phyloP scores from a whole-genome alignment of 495 filamentous ascomycete genomes.

The Neurospora hispaniola region DNA sequence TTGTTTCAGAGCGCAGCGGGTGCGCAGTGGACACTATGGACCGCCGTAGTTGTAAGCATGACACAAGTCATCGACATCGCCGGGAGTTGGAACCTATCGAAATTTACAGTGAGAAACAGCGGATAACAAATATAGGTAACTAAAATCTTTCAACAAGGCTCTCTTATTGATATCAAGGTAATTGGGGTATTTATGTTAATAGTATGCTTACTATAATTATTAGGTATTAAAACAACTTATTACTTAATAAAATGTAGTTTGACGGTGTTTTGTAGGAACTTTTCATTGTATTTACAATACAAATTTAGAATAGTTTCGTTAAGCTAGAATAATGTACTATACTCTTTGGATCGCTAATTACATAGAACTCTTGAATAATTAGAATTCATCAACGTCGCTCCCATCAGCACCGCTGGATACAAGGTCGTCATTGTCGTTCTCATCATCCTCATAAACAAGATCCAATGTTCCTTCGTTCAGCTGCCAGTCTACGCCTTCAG shows the following conservation, averaged over 20 bases:
- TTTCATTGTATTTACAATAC: too few species aligned
- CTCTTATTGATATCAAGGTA: too few species aligned
- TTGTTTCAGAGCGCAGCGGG: not conserved
- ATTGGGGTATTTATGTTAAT: too few species aligned
- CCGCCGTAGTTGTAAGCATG: not conserved
- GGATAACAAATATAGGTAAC: too few species aligned
- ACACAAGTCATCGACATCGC: not conserved
- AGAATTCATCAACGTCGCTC: not conserved
- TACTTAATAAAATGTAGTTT: too few species aligned
- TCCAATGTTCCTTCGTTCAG: not conserved
- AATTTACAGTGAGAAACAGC: too few species aligned
- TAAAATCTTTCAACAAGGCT: too few species aligned
- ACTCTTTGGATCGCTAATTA: not conserved
- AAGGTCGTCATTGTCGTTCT: not conserved
- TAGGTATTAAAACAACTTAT: too few species aligned
- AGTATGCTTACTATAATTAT: too few species aligned
- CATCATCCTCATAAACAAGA: not conserved
- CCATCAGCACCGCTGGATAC: not conserved
- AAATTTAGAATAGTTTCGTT: not conserved
- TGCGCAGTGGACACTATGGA: not conserved
- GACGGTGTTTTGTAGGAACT: too few species aligned
- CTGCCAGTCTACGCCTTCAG: conserved; percentile 7
- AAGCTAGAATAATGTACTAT: not conserved
- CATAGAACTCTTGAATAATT: not conserved
- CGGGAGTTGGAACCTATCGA: too few species aligned